A percentile compares a stretch with the other conserved stretches of the same genome.
phyloP scores from a whole-genome alignment of 1,139 yeast genomes.

The Casaregolazyma lundiana region DNA sequence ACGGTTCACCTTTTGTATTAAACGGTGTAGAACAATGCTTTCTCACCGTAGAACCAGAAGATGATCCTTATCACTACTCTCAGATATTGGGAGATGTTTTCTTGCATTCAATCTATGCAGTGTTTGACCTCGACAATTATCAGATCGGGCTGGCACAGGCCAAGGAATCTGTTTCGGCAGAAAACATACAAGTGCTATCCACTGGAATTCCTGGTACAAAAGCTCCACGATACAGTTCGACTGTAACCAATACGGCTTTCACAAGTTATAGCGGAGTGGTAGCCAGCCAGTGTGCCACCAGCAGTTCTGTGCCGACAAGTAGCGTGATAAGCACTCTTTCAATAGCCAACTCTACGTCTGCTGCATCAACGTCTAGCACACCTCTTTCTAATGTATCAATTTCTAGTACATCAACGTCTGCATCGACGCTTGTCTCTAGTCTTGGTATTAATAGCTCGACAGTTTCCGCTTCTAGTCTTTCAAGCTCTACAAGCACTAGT shows the following conservation, averaged over 20 bases:
- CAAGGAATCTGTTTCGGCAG: not conserved
- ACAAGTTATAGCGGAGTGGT: not conserved
- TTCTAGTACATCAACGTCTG: no score
- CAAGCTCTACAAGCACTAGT: not conserved
- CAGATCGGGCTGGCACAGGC: slow-evolving; percentile 28
- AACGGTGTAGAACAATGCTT: not conserved
- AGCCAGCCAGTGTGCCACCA: no score
- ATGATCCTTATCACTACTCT: slow-evolving; percentile 7
- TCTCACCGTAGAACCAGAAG: not conserved
- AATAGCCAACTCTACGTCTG: not conserved
- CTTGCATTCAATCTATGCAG: slow-evolving; percentile 26
- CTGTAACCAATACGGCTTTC: not conserved
- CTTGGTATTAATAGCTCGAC: not conserved
- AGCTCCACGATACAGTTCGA: not conserved
- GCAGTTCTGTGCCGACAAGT: no score
- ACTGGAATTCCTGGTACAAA: not conserved
- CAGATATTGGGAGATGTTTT: slow-evolving; percentile 28
- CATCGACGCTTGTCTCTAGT: no score
- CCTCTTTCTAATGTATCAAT: no score
- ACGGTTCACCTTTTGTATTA: slow-evolving; percentile 13
- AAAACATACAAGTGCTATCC: not conserved
- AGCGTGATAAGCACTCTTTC: no score
- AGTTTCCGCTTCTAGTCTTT: not conserved
- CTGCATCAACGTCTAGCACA: not conserved
- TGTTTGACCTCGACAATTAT: slow-evolving; percentile 24